A percentile compares a stretch with the other conserved stretches of the same genome.
Conservation (phyloP, 2,329 filamentous ascomycete species). For the Cytospora piceae region DNA sequence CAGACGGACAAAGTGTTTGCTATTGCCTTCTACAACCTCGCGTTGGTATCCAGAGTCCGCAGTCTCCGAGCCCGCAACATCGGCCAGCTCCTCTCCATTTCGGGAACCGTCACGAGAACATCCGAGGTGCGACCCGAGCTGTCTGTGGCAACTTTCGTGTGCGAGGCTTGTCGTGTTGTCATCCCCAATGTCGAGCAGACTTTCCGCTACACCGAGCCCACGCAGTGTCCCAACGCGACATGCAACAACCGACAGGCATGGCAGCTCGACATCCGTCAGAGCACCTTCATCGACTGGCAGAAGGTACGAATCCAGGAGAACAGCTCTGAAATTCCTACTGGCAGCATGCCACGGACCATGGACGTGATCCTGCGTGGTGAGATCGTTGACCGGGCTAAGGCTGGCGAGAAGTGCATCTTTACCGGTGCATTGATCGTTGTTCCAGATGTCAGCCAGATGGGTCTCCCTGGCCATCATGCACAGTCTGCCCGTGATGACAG, state of each 20-base stretch:
- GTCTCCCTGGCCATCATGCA: slow-evolving; percentile 81
- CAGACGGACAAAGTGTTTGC: slow-evolving; percentile 97
- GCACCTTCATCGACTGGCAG: slow-evolving; percentile 98
- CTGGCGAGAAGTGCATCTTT: slow-evolving; percentile 97
- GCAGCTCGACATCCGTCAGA: slow-evolving; percentile 95
- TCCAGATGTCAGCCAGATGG: slow-evolving; percentile 92
- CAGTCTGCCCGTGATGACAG: slow-evolving; percentile 84
- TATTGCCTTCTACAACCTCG: slow-evolving; percentile 90
- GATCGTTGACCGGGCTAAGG: slow-evolving; percentile 96
- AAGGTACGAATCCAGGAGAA: slow-evolving; percentile 98
- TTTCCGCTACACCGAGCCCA: slow-evolving; percentile 95
- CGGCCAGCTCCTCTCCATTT: slow-evolving; percentile 91
- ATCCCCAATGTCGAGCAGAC: slow-evolving; percentile 94
- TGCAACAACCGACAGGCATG: slow-evolving; percentile 92
- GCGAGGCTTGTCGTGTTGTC: slow-evolving; percentile 82
- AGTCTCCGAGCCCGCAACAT: slow-evolving; percentile 88
- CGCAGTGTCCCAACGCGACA: slow-evolving; percentile 85
- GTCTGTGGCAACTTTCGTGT: slow-evolving; percentile 88
- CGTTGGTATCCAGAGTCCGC: slow-evolving; percentile 82
- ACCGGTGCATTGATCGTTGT: slow-evolving; percentile 96
- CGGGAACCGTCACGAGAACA: slow-evolving; percentile 93
- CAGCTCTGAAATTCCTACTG: slow-evolving; percentile 95
- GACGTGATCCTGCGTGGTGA: slow-evolving; percentile 95
- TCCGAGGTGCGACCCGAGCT: slow-evolving; percentile 96
- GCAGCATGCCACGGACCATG: slow-evolving; percentile 98